Percentiles rank a stretch among this genome's conserved stretches.
Conservation (phyloP, 1,139 yeast species). For the Nadsonia starkeyi-henricii region DNA sequence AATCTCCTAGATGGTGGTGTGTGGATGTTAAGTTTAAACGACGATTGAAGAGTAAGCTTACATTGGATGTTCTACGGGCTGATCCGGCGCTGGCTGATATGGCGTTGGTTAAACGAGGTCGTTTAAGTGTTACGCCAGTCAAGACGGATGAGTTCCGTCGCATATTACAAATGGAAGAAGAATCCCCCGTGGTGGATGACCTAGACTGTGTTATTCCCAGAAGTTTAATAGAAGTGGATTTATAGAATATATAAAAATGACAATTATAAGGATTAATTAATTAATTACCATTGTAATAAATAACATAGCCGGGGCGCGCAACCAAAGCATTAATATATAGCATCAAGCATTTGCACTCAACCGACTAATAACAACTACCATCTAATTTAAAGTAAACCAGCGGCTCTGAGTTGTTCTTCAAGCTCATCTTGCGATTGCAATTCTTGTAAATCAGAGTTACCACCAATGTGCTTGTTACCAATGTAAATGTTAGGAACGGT, state of each 20-base stretch:
- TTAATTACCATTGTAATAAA: no score
- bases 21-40: conserved; percentile 34
- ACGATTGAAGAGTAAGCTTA: conserved; percentile 28
- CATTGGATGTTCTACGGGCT: conserved; percentile 21
- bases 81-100: conserved; percentile 25
- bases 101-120: conserved; percentile 32
- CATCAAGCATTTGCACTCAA: not conserved
- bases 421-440: conserved; percentile 32
- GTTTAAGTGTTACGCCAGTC: conserved; percentile 38
- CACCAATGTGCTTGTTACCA: conserved; percentile 85
- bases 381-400: conserved; percentile 1
- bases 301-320: no score
- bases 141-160: conserved; percentile 28
- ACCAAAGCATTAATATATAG: not conserved
- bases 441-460: conserved; percentile 73
- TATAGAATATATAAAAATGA: no score
- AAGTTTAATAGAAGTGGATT: not conserved
- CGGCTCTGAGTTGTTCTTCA: conserved; percentile 20
- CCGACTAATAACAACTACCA: no score
- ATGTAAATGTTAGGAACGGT: conserved; percentile 91
- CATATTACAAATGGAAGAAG: conserved; percentile 22
- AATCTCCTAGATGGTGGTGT: conserved; percentile 40
- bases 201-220: not conserved
- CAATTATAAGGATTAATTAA: no score
- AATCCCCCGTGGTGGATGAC: not conserved